Evolutionary conservation across 2,329 filamentous ascomycete genomes (phyloP), one percentile per base, ranked within the genome.

Genomic region (Paecilomyces fulvus): DNA sequence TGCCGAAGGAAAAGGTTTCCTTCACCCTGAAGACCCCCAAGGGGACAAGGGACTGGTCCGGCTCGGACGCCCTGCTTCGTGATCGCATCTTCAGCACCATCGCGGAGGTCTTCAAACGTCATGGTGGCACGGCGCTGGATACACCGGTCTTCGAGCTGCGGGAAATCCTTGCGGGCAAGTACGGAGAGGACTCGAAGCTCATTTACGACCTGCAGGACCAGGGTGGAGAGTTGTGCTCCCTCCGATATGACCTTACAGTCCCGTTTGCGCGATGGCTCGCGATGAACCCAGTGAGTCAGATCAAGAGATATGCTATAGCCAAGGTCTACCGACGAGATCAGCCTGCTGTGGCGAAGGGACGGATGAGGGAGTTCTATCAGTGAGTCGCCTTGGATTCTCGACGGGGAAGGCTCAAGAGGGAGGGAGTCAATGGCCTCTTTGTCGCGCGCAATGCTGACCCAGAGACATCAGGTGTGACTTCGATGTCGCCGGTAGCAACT

Each of bases 351-450:
- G 89, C 87, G 60, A 94, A 95, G 72, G 92, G 92, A 53, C 85
- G 92, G 55, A 94, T 96, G 88, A 84, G 92, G 67, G 92, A 96
- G 75, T 96, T 96, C 75, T 96, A 95, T 77, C 92, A 96, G 75
- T 43, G 37, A 43, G 37, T 43, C 37, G n/a, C 37, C 37, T 43
- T n/a, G 1, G 1, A n/a, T 17, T 17, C 6, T 7, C 37, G 37
- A 43, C 33, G 7, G 3, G 37, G 37, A 43, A 43, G 9, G 7
- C 11, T n/a, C 37, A 43, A n/a, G 14, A 43, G n/a, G 37, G 14
- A 17, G 17, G 14, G 37, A 43, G 37, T 43, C 37, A 43, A 43
- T 43, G 20, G 37, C 17, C 14, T 43, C 14, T 17, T 28, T 43
- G 37, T 17, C 14, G 14, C 6, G 14, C 10, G 5, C 14, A 43